phyloP scores from a whole-genome alignment of 2,329 filamentous ascomycete species.

The Dendryphion nanum region DNA sequence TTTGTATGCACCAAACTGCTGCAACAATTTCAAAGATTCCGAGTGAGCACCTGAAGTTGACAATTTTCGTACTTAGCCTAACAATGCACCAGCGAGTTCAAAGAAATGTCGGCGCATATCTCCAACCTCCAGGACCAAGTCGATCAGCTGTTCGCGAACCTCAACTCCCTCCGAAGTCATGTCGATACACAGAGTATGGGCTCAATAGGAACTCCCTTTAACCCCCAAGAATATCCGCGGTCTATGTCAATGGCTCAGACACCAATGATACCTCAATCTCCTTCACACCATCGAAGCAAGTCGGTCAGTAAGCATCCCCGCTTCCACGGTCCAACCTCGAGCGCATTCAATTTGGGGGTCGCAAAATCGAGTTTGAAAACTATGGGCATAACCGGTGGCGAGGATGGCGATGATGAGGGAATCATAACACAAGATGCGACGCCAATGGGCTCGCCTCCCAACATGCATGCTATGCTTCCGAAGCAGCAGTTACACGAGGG shows the following conservation, averaged over 20 bases:
- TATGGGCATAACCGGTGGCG: constrained; percentile 76
- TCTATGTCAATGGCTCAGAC: constrained; percentile 38
- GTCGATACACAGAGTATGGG: constrained; percentile 34
- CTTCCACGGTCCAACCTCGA: constrained; percentile 84
- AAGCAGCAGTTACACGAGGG: constrained; percentile 40
- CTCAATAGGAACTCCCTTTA: constrained; percentile 30
- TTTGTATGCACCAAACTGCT: constrained; percentile 66
- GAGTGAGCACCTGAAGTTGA: constrained; percentile 51
- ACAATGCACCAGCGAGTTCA: constrained; percentile 63
- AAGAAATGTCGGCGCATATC: constrained; percentile 74
- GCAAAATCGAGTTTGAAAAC: constrained; percentile 83
- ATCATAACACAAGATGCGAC: constrained; percentile 53
- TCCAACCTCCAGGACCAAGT: constrained; percentile 79
- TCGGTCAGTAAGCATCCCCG: constrained; percentile 53
- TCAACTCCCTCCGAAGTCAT: constrained; percentile 64
- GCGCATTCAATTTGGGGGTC: constrained; percentile 79
- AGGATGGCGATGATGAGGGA: constrained; percentile 62
- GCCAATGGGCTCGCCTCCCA: constrained; percentile 47
- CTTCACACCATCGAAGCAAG: constrained; percentile 39
- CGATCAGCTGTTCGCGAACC: constrained; percentile 68
- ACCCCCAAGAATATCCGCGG: constrained; percentile 27
- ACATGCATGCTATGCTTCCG: constrained; percentile 10
- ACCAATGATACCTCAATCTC: constrained; percentile 31
- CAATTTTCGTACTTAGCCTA: constrained; percentile 6
- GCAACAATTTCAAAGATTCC: constrained; percentile 85